Evolutionary conservation across 106 monocot genomes (phyloP).

Genomic region (Dendrobium huoshanense): DNA sequence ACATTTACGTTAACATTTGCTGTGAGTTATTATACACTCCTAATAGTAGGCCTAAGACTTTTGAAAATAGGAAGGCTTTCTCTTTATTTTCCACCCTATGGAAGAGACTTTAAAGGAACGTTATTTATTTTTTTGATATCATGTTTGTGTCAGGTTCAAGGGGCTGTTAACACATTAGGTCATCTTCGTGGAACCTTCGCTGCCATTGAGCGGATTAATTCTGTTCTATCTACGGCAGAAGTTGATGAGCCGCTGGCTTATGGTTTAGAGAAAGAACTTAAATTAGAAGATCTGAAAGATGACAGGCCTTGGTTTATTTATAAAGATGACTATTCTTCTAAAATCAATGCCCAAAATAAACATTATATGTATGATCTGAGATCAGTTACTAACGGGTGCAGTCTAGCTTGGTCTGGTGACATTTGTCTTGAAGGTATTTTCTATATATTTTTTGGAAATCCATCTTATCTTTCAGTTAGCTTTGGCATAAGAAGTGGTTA

Average conservation of each 20-base stretch:
- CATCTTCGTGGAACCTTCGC: conserved; percentile 83
- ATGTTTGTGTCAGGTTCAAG: conserved; percentile 74
- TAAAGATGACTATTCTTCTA: conserved; percentile 23
- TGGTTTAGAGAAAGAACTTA: conserved; percentile 63
- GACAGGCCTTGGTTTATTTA: conserved; percentile 23
- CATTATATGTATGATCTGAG: conserved; percentile 62
- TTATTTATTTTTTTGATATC: not conserved
- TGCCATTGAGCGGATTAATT: conserved; percentile 84
- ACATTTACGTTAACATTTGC: conserved; percentile 98
- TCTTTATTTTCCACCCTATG: not conserved
- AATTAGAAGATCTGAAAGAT: conserved; percentile 22
- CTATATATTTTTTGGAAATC: not conserved
- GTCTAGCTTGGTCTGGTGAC: conserved; percentile 83
- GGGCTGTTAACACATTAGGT: conserved; percentile 91
- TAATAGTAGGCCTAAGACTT: not conserved
- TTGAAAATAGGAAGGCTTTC: conserved; percentile 1
- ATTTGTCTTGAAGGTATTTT: conserved; percentile 78
- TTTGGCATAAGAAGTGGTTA: not conserved
- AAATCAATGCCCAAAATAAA: conserved; percentile 15
- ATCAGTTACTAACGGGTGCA: conserved; percentile 60
- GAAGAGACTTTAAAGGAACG: not conserved
- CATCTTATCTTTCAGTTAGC: not conserved
- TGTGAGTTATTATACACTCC: conserved; percentile 37
- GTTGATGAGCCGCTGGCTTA: conserved; percentile 78
- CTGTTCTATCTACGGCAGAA: conserved; percentile 53